These are phyloP conservation scores for Didymella pinodella DNA, from an alignment of 2,329 filamentous ascomycete genomes.

Conservation along the genomic window DNA sequence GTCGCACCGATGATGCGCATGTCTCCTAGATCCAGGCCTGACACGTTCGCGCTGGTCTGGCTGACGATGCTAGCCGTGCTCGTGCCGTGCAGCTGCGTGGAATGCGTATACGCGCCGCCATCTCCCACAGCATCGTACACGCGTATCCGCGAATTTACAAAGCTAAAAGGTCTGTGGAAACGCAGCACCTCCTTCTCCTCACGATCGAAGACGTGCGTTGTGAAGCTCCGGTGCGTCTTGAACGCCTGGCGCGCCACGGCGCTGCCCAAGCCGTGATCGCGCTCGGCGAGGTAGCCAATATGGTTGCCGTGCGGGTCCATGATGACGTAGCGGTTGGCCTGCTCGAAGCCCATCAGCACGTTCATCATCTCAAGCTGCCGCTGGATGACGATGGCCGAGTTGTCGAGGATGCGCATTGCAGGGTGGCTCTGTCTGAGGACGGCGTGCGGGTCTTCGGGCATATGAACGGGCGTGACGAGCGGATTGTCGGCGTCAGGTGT, in stretches of 20 bases:
- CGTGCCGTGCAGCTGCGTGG: conserved; percentile 56
- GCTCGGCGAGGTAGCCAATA: conserved; percentile 70
- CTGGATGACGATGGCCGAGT: conserved; percentile 69
- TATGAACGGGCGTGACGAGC: conserved; percentile 66
- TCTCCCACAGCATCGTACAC: conserved; percentile 46
- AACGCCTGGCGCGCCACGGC: conserved; percentile 67
- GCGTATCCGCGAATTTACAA: conserved; percentile 65
- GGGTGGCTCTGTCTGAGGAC: conserved; percentile 67
- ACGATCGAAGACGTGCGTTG: conserved; percentile 70
- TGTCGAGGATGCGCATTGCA: conserved; percentile 64
- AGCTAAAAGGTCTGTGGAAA: conserved; percentile 70
- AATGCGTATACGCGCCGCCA: conserved; percentile 46
- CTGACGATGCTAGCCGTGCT: conserved; percentile 54
- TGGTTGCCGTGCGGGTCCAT: conserved; percentile 70
- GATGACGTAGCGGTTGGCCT: conserved; percentile 71
- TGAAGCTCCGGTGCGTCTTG: conserved; percentile 69
- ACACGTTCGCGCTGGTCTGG: conserved; percentile 60
- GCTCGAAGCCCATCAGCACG: conserved; percentile 70
- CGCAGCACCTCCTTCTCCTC: conserved; percentile 66
- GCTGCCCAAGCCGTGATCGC: conserved; percentile 66
- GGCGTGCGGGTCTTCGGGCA: conserved; percentile 67
- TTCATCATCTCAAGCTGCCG: conserved; percentile 72
- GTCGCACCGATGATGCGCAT: conserved; percentile 71
- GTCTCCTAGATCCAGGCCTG: conserved; percentile 60
- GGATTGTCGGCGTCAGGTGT: conserved; percentile 54